Percentiles rank a stretch among this genome's conserved stretches.
Conservation (phyloP, 306 rosid genomes). For the Malus orientalis region DNA sequence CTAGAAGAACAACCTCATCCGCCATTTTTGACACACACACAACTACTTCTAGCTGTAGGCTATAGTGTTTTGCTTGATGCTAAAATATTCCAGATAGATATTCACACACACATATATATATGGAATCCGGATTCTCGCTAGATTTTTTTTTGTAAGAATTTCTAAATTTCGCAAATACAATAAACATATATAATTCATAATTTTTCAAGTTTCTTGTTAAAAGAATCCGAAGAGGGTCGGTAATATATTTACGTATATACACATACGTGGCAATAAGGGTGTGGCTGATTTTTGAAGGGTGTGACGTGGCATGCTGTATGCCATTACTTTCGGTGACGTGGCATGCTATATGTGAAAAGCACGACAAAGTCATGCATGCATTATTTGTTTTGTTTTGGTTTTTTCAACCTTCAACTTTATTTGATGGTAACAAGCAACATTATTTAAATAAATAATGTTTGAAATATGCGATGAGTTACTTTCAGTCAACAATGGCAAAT, state of each 20-base stretch:
- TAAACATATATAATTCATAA: too few relatives aligned
- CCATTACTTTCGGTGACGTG: too few relatives aligned
- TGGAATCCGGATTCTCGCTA: too few relatives aligned
- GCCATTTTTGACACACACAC: slow-evolving; percentile 3
- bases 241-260: too few relatives aligned
- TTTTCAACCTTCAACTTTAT: background rate
- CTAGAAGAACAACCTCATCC: slow-evolving; percentile 18
- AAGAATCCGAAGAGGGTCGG: too few relatives aligned
- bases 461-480: background rate
- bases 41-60: background rate
- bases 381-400: background rate
- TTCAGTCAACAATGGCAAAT: too few relatives aligned
- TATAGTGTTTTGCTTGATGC: background rate
- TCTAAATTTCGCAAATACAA: too few relatives aligned
- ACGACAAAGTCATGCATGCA: background rate
- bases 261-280: too few relatives aligned
- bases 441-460: background rate
- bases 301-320: too few relatives aligned
- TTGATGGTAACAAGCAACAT: background rate
- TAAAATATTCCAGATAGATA: background rate
- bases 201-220: too few relatives aligned
- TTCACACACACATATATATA: too few relatives aligned
- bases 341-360: background rate
- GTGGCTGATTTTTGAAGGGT: too few relatives aligned
- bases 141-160: accelerated